These are phyloP conservation scores for Umbelopsis vinacea DNA, from an alignment of 192 early-diverging fungal species.

Conservation along the genomic window DNA sequence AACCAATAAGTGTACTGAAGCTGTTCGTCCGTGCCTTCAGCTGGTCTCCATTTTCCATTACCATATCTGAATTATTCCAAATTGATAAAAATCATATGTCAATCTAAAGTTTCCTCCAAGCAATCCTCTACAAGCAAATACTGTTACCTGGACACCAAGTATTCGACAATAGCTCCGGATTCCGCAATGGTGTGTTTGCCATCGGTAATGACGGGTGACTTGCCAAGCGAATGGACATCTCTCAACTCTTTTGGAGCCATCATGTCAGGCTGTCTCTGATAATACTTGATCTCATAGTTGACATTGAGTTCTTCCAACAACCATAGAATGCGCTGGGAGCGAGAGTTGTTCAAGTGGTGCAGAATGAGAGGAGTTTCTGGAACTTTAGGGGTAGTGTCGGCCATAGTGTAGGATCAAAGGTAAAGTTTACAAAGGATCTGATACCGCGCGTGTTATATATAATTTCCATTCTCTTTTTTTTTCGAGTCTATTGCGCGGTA, in stretches of 20 bases:
- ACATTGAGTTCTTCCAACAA: constrained; percentile 50
- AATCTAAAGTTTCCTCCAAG: background rate
- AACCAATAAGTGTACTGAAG: constrained; percentile 14
- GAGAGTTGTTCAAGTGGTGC: constrained; percentile 50
- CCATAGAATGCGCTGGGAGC: constrained; percentile 52
- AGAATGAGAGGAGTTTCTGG: constrained; percentile 8
- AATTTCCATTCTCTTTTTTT: background rate
- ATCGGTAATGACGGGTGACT: constrained; percentile 51
- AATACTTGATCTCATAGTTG: constrained; percentile 47
- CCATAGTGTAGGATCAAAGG: background rate
- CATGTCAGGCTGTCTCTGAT: constrained; percentile 36
- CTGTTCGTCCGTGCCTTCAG: constrained; percentile 5
- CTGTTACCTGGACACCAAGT: constrained; percentile 8
- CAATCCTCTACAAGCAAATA: no score
- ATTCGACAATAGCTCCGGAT: constrained; percentile 51
- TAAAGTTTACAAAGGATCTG: background rate
- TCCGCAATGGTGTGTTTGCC: constrained; percentile 41
- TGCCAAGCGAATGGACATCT: constrained; percentile 51
- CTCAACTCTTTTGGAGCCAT: constrained; percentile 36
- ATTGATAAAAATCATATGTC: background rate
- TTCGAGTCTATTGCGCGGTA: no score
- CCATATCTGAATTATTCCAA: background rate
- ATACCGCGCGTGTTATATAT: background rate
- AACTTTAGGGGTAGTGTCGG: background rate
- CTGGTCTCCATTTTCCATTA: constrained; percentile 1